Evolutionary conservation across 1,139 yeast species (phyloP), one percentile per base, ranked within the genome.

Genomic region (Diutina mesorugosa): DNA sequence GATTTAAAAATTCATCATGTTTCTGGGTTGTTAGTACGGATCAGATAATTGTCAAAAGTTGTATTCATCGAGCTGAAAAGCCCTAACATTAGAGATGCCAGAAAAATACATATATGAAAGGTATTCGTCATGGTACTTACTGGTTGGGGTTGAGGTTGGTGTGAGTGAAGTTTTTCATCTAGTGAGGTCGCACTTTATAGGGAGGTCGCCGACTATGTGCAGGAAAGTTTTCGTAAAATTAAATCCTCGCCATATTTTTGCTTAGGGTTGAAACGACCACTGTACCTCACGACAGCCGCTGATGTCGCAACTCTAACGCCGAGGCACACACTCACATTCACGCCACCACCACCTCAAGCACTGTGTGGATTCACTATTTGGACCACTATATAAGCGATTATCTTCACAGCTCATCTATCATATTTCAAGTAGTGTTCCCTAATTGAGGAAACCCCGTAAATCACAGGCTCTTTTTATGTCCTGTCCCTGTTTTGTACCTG

Each of bases 31-130:
- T 50, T 50, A 50, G 53, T 50, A 12, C 32, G 16, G 45, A 29
- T 78, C 82, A 77, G 83, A 77, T 76, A 72, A 64, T 70, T 67
- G 79, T 77, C 80, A 73, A 76, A 63, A 69, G 79, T 78, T 80
- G 79, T 74, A 80, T 72, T 80, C 85, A 80, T 78, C 72, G 84
- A 78, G 63, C 63, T 51, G 59, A 55, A 55, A 76, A 72, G 81
- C 79, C 68, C 84, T 81, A 80, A 80, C 81, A 81, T 80, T 81
- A 80, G 85, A 81, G 85, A 80, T 81, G 85, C 85, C 85, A 81
- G 85, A 81, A 80, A 78, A 80, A 80, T 47, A 80, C 79, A 74
- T 72, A 71, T 64, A 61, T 62, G 61, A 59, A 65, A 65, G 65
- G 64, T 59, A 66, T 69, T 74, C 79, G 73, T 76, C 79, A 72